These are phyloP conservation scores for Ophiostoma tasmaniense DNA, from an alignment of 2,329 filamentous ascomycete genomes.

Conservation along the genomic window DNA sequence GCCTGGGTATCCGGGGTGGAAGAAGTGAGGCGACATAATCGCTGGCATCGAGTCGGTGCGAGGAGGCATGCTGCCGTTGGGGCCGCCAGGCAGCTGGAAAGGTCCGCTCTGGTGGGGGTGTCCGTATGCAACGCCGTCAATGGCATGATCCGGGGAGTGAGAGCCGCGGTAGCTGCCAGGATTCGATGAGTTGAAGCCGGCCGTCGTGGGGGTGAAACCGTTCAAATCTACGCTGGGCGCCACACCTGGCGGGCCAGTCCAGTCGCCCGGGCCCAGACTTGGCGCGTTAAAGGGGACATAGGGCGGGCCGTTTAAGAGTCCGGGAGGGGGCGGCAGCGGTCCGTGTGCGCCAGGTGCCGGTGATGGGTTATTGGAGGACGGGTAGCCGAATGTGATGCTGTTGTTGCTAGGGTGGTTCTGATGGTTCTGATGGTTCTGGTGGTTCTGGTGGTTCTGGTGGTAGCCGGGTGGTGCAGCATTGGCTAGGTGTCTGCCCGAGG, in stretches of 20 bases:
- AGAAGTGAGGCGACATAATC: constrained; percentile 14
- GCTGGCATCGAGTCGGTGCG: constrained; percentile 9
- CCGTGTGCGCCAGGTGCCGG: constrained; percentile 37
- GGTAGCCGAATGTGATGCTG: constrained; percentile 49
- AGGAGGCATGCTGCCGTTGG: constrained; percentile 11
- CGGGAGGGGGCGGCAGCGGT: constrained; percentile 30
- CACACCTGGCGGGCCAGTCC: constrained; percentile 14
- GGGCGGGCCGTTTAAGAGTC: constrained; percentile 25
- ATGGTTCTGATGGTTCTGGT: constrained; percentile 46
- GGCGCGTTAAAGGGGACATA: constrained; percentile 12
- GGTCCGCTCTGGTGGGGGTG: constrained; percentile 9
- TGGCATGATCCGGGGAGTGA: constrained; percentile 29
- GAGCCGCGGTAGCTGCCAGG: constrained; percentile 56
- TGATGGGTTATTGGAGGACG: constrained; percentile 49
- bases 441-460: constrained; percentile 42
- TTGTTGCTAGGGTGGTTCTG: constrained; percentile 42
- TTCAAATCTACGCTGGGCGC: constrained; percentile 14
- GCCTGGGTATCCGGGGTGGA: constrained; percentile 11
- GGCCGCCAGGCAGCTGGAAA: constrained; percentile 7
- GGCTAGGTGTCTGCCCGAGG: neutral
- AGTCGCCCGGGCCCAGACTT: constrained; percentile 15
- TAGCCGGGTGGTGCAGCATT: constrained; percentile 20
- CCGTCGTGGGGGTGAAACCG: constrained; percentile 22
- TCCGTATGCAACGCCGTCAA: constrained; percentile 1
- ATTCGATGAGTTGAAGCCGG: constrained; percentile 45